Base-by-base conservation (phyloP, 2,329 filamentous ascomycete species). In the Colletotrichum sp. region DNA sequence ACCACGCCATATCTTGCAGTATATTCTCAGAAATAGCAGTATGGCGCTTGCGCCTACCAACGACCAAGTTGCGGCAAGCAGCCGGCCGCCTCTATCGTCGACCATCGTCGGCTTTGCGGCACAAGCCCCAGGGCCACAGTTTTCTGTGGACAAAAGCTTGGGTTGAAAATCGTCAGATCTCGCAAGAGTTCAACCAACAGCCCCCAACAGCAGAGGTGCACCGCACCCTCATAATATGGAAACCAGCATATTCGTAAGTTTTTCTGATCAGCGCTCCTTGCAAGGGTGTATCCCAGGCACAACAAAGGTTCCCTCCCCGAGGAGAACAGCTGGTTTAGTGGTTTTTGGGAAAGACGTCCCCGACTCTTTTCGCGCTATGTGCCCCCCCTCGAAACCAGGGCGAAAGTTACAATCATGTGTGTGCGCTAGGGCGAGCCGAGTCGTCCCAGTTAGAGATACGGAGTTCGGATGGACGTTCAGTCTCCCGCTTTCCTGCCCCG, bases 1-100 rank as follows among this genome's bases (percentile, higher is more conserved):
- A 2, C 81, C 81, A 15, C 83, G 80, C 79, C 81, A 82, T 32
- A 81, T 64, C 66, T 86, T 86, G 80, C 84, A 86, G 80, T 86
- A 86, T 34, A 85, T 68, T 8, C 84, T 80, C 21, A 85, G 69
- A 13, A 78, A 76, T 6, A 86, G 71, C 18, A 85, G 60, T 1
- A 83, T 64, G 6, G 76, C 80, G 49, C 79, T 79, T 2, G 79
- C 76, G 3, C 73, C 72, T 0, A 78, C 75, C 44, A 85, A 57
- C 4, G 81, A 80, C 83, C 83, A 85, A 28, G 80, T 81, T 3
- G 79, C 79, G n/a, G 78, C 82, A 6, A 84, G 64, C 16, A 84
- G 75, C 15, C 82, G 79, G 28, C 80, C 76, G 44, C 82, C 79
- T 78, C 81, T 80, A 24, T 82, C 77, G 64, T 76, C 63, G 32